Evolutionary conservation across 176 grass and related monocot species (phyloP).

Genomic region (Cymbopogon citratus): DNA sequence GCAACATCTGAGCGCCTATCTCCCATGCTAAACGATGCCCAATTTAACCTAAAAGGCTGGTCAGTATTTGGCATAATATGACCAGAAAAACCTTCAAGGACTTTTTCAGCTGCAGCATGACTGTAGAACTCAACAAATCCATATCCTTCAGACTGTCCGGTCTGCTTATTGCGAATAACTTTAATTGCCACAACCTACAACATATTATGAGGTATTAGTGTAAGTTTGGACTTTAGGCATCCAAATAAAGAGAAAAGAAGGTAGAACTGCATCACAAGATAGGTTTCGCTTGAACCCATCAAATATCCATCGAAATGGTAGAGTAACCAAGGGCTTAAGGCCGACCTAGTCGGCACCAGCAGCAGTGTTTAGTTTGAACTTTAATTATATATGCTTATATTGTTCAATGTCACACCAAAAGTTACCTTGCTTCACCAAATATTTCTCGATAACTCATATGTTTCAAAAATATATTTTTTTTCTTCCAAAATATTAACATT

Average conservation of each 20-base stretch:
- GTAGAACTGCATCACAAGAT: neutral
- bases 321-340: neutral
- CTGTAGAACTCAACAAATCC: slow-evolving; percentile 96
- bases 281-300: neutral
- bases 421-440: neutral
- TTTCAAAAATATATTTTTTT: neutral
- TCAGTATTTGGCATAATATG: slow-evolving; percentile 98
- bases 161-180: slow-evolving; percentile 89
- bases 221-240: neutral
- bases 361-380: neutral
- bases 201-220: neutral
- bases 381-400: neutral
- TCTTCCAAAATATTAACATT: neutral
- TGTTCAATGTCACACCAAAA: neutral
- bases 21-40: slow-evolving; percentile 97
- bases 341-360: neutral
- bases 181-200: slow-evolving; percentile 64
- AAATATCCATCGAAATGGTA: neutral
- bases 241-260: slow-evolving; percentile 15
- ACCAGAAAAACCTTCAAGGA: slow-evolving; percentile 72
- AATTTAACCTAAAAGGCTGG: slow-evolving; percentile 92
- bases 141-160: slow-evolving; percentile 92
- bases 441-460: neutral
- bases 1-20: slow-evolving; percentile 76
- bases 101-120: slow-evolving; percentile 71